Evolutionary conservation across 768 basidiomycete genomes (phyloP).

Genomic region (Hydnum rufescens): DNA sequence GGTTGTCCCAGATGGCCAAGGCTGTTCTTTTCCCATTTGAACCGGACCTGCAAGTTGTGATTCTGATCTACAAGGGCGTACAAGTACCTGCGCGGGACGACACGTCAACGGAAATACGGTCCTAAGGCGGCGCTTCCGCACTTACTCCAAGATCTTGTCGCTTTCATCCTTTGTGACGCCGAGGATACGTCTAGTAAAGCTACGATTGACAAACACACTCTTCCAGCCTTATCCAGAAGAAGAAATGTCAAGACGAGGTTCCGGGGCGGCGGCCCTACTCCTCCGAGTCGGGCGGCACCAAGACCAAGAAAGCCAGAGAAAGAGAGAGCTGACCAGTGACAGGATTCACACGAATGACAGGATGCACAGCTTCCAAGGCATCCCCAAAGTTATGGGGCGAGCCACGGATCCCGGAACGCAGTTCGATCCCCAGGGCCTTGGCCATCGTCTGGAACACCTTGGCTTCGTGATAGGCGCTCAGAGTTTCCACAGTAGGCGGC

Average conservation of each 20-base stretch:
- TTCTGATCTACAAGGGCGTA: constrained; percentile 13
- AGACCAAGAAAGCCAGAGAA: not conserved
- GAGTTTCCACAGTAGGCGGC: constrained; percentile 29
- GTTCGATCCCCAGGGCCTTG: not conserved
- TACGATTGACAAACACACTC: constrained; percentile 18
- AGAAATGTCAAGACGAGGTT: no score
- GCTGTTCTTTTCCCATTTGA: constrained; percentile 19
- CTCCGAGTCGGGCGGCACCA: not conserved
- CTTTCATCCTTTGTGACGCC: constrained; percentile 19
- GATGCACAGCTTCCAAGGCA: constrained; percentile 31
- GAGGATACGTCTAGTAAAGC: constrained; percentile 19
- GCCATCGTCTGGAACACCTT: constrained; percentile 17
- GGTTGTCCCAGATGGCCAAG: constrained; percentile 21
- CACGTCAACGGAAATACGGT: not conserved
- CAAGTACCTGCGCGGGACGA: constrained; percentile 13
- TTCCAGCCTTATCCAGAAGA: constrained; percentile 16
- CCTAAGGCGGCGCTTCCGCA: not conserved
- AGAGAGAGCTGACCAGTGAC: constrained; percentile 25
- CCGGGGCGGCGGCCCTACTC: no score
- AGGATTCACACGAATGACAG: constrained; percentile 36
- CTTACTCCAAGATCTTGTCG: constrained; percentile 16
- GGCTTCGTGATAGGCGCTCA: constrained; percentile 35
- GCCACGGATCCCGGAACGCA: not conserved
- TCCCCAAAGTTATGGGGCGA: constrained; percentile 28
- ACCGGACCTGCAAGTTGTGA: constrained; percentile 20